A percentile compares a stretch with the other conserved stretches of the same genome.
Evolutionary conservation across 108 stramenopile genomes (phyloP).

Genomic region (Nitzschia sp.): DNA sequence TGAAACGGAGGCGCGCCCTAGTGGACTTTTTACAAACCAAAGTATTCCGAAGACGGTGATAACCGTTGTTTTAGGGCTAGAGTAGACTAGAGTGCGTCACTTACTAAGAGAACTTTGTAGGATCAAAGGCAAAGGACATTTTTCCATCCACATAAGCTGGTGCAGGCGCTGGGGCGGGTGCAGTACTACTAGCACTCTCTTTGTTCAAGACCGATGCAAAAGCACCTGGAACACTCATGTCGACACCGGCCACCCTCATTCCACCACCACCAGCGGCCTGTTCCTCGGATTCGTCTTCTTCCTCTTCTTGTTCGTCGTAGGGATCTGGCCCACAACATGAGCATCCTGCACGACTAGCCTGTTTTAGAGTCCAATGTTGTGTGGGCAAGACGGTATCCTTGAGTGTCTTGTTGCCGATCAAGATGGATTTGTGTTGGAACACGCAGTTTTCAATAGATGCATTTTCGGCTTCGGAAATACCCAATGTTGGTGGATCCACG

Average conservation of each 20-base stretch:
- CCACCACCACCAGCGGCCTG: constrained; percentile 11
- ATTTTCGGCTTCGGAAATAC: constrained; percentile 23
- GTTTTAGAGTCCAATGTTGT: constrained; percentile 77
- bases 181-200: neutral
- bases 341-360: constrained; percentile 56
- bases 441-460: constrained; percentile 68
- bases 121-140: constrained; percentile 45
- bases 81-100: too few species aligned
- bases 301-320: constrained; percentile 38
- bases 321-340: constrained; percentile 48
- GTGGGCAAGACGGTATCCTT: constrained; percentile 77
- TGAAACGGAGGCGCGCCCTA: neutral
- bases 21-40: neutral
- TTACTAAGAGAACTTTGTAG: constrained; percentile 33
- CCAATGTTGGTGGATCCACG: constrained; percentile 3
- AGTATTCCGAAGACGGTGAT: too few species aligned
- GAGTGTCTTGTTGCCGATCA: constrained; percentile 83
- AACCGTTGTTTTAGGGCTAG: too few species aligned
- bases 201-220: constrained; percentile 9
- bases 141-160: constrained; percentile 40
- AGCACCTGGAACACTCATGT: constrained; percentile 26
- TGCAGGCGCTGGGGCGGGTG: neutral
- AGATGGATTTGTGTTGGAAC: constrained; percentile 76
- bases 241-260: neutral
- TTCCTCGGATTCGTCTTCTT: constrained; percentile 13